phyloP scores from a whole-genome alignment of 371 early-diverging fungal species.

The Rhizopus sp. region DNA sequence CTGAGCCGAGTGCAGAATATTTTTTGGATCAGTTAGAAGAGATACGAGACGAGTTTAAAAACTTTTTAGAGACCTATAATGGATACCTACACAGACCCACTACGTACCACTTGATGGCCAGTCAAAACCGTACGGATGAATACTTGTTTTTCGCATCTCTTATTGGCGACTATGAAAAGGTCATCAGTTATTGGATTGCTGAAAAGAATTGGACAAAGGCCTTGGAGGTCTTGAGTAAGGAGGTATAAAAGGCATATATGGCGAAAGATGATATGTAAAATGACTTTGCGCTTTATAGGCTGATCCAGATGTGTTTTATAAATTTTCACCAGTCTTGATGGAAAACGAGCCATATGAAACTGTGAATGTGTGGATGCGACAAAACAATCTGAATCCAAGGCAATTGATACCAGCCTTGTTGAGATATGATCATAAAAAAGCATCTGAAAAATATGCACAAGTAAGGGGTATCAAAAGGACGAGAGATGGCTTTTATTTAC shows the following conservation, averaged over 20 bases:
- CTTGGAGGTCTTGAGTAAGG: constrained; percentile 74
- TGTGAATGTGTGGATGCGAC: constrained; percentile 79
- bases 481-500: neutral
- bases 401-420: constrained; percentile 82
- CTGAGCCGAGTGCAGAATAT: constrained; percentile 40
- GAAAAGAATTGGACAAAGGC: constrained; percentile 77
- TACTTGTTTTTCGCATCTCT: constrained; percentile 79
- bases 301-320: constrained; percentile 77
- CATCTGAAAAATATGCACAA: constrained; percentile 28
- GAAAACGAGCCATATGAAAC: constrained; percentile 76
- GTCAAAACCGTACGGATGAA: constrained; percentile 81
- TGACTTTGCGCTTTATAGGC: constrained; percentile 23
- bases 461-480: constrained; percentile 18
- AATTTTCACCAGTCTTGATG: constrained; percentile 79
- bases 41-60: constrained; percentile 69
- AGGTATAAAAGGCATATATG: constrained; percentile 42
- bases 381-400: constrained; percentile 74
- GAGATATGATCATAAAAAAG: constrained; percentile 66
- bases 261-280: too few species aligned
- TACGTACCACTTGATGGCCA: constrained; percentile 75
- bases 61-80: constrained; percentile 71
- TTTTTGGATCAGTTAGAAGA: constrained; percentile 54
- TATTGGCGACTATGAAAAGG: constrained; percentile 80
- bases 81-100: constrained; percentile 64
- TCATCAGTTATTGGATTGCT: constrained; percentile 80